phyloP scores from a whole-genome alignment of 768 basidiomycete species.

The Trametes sanguinea region DNA sequence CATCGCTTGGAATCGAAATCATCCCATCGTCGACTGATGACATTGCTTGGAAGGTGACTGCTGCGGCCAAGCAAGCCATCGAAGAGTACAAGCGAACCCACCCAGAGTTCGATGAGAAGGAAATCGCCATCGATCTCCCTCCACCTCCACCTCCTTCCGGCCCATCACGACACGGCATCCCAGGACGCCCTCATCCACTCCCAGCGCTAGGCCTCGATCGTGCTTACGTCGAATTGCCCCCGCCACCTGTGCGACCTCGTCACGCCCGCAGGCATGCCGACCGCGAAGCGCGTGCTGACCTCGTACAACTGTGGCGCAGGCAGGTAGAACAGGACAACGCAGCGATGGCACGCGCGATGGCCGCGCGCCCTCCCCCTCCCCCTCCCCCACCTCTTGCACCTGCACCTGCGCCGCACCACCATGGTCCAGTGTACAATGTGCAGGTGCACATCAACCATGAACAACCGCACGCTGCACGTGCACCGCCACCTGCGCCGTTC shows the following conservation, averaged over 20 bases:
- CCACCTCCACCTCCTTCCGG: slow-evolving; percentile 35
- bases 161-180: not conserved
- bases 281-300: not conserved
- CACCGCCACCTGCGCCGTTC: not conserved
- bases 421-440: slow-evolving; percentile 15
- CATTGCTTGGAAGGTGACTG: slow-evolving; percentile 52
- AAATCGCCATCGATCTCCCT: slow-evolving; percentile 65
- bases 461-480: not conserved
- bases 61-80: slow-evolving; percentile 65
- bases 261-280: not conserved
- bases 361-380: not conserved
- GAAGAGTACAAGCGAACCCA: slow-evolving; percentile 59
- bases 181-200: no score
- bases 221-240: not conserved
- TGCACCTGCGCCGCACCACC: not conserved
- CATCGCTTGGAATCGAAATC: not conserved
- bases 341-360: not conserved
- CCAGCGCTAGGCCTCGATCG: not conserved
- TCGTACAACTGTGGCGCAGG: not conserved
- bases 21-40: not conserved
- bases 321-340: not conserved
- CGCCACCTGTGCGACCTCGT: not conserved
- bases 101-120: slow-evolving; percentile 62
- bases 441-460: slow-evolving; percentile 16
- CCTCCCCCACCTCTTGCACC: not conserved